Conservation (phyloP, 495 filamentous ascomycete species). For the Podospora conica region DNA sequence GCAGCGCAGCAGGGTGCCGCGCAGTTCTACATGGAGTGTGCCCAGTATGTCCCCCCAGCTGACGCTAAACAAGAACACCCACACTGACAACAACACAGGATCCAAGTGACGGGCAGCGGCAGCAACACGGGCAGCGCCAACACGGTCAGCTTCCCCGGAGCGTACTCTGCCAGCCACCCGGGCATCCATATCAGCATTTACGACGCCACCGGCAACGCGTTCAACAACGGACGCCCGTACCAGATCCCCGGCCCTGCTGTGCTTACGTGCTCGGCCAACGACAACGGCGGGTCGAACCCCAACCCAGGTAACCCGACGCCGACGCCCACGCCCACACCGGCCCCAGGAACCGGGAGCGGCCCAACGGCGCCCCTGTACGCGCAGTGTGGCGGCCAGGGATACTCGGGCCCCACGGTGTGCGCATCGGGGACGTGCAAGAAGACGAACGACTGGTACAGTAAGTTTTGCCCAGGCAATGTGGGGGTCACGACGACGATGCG, state of each 20-base stretch:
- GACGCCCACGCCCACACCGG: background rate
- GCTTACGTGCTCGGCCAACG: constrained; percentile 26
- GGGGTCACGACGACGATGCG: background rate
- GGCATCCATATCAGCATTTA: constrained; percentile 43
- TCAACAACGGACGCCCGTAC: constrained; percentile 36
- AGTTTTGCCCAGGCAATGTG: background rate
- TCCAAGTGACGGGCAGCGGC: constrained; percentile 46
- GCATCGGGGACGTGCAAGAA: constrained; percentile 23
- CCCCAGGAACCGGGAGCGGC: constrained; percentile 1
- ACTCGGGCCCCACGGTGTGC: constrained; percentile 20
- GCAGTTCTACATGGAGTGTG: constrained; percentile 47
- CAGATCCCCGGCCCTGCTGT: constrained; percentile 36
- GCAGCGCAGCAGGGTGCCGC: constrained; percentile 37
- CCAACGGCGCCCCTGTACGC: constrained; percentile 18
- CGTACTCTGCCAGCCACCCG: constrained; percentile 42
- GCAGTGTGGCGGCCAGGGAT: constrained; percentile 27
- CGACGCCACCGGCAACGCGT: constrained; percentile 28
- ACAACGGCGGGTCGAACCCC: constrained; percentile 14
- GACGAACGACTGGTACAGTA: constrained; percentile 24
- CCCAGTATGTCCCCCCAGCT: constrained; percentile 19
- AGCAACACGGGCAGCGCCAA: constrained; percentile 28
- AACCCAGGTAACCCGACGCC: background rate
- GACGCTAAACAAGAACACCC: background rate
- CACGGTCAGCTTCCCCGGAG: constrained; percentile 44
- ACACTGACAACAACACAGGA: constrained; percentile 12